Evolutionary conservation across 345 rosid genomes (phyloP), one percentile per base, ranked within the genome.

Genomic region (Psidium guajava): DNA sequence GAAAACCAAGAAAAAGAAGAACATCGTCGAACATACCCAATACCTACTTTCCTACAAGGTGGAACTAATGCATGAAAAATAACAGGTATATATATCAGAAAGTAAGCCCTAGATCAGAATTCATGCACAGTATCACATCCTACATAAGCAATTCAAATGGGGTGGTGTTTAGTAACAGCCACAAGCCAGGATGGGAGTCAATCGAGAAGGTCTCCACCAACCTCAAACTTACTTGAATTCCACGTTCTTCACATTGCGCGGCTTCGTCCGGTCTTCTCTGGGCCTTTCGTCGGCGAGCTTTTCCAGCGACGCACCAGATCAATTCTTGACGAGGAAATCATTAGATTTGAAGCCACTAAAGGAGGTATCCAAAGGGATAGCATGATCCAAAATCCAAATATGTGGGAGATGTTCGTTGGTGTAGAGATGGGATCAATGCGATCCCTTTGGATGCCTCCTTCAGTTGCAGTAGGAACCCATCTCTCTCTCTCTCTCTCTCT

Each of bases 381-480:
- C 88, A 86, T 86, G 88, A 86, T 86, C 88, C 88, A 18, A 51
- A 64, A 64, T 27, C 84, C 20, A 8, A 20, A 27, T 24, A 14
- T 18, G 56, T 25, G 27, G 25, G 53, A 47, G 16, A 42, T 57
- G 51, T 54, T 59, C 25, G 47, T 58, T 9, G 49, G 40, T 20
- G 47, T 18, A 40, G 58, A 73, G 47, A 54, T 21, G 69, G 98
- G 99, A 96, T 96, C 99, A 96, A 96, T 96, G 99, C 99, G 98
- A 96, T 96, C 99, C 99, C 98, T 96, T 96, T 96, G 99, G 99
- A 96, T 95, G 90, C 93, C 88, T 95, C 91, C 98, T 96, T 88
- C 87, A 91, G 93, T 94, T 91, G 94, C 96, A 91, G 92, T 83
- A 75, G 87, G 82, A 84, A 85, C 82, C 82, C 57, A 58, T 58